Base-by-base conservation (phyloP, 1,284 basidiomycete species). In the Irpex sp. region DNA sequence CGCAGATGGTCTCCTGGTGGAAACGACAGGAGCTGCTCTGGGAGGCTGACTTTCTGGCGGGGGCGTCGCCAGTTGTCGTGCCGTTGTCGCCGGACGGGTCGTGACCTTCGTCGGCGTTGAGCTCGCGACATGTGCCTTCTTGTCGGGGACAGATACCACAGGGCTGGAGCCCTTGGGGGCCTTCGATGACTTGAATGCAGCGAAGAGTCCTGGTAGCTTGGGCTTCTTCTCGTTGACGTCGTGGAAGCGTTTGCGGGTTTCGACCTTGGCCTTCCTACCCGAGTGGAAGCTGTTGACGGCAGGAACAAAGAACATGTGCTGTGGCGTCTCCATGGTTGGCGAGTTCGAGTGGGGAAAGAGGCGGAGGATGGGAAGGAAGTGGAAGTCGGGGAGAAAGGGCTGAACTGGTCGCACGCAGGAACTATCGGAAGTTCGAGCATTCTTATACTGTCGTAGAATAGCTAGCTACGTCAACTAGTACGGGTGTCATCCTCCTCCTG, bases 211-310 rank as follows among this genome's bases (percentile, higher is more conserved):
- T 51, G 39, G 54, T 5, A 51, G 21, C 56, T 61, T 61, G n/a
- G 61, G 56, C 55, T 57, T 31, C 53, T 13, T 54, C 46, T 61
- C 46, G 47, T 61, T 58, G 39, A 36, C 17, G 8, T n/a, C 46
- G n/a, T 58, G 55, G 33, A 61, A 58, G 46, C 46, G 51, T 19
- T 46, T 54, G 3, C 49, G 37, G n/a, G 61, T 15, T 17, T 56
- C 56, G 8, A 39, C 55, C 21, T 39, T 58, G 4, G 37, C 35
- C 8, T 31, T 57, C 53, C 50, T 63, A 17, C 46, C 39, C 8
- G 36, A 33, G 54, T 63, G 11, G 62, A 56, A 60, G 26, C 57
- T 59, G 58, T 57, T 59, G 51, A 53, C 36, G n/a, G 58, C 59
- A 19, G 62, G 26, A 11, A 60, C 62, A 11, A 63, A n/a, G 62